These are phyloP conservation scores for Penicillium longicatenatum DNA, from an alignment of 495 filamentous ascomycete species.

Conservation along the genomic window DNA sequence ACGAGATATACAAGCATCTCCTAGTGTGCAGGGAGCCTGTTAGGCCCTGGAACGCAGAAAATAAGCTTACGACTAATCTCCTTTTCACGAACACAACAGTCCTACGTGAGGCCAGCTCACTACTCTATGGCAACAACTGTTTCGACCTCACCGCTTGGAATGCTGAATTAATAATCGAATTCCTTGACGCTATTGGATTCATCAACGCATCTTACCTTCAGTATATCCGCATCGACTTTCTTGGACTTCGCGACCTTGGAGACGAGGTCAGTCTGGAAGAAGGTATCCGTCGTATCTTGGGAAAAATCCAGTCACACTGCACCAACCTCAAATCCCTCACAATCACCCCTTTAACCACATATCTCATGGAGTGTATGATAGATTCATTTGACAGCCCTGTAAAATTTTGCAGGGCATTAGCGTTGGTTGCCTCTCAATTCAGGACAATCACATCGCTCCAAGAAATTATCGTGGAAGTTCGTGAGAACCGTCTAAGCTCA, in stretches of 20 bases:
- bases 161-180: background rate
- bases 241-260: conserved; percentile 5
- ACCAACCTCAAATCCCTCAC: conserved; percentile 11
- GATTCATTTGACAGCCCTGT: conserved; percentile 8
- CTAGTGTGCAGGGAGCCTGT: conserved; percentile 14
- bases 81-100: conserved; percentile 14
- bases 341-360: conserved; percentile 1
- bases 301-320: conserved; percentile 10
- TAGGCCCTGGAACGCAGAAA: conserved; percentile 10
- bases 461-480: conserved; percentile 11
- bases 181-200: conserved; percentile 13
- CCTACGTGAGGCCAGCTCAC: conserved; percentile 11
- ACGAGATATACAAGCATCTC: conserved; percentile 19
- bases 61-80: conserved; percentile 11
- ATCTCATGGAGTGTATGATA: conserved; percentile 1
- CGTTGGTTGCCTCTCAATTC: conserved; percentile 10
- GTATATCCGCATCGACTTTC: conserved; percentile 17
- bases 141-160: conserved; percentile 9
- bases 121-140: conserved; percentile 18
- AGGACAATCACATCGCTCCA: conserved; percentile 12
- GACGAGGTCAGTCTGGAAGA: conserved; percentile 12
- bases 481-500: conserved; percentile 3
- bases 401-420: conserved; percentile 9
- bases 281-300: conserved; percentile 8
- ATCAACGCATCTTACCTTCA: conserved; percentile 14